phyloP scores from a whole-genome alignment of 2,329 filamentous ascomycete species.

The Hyphodiscus sp. region DNA sequence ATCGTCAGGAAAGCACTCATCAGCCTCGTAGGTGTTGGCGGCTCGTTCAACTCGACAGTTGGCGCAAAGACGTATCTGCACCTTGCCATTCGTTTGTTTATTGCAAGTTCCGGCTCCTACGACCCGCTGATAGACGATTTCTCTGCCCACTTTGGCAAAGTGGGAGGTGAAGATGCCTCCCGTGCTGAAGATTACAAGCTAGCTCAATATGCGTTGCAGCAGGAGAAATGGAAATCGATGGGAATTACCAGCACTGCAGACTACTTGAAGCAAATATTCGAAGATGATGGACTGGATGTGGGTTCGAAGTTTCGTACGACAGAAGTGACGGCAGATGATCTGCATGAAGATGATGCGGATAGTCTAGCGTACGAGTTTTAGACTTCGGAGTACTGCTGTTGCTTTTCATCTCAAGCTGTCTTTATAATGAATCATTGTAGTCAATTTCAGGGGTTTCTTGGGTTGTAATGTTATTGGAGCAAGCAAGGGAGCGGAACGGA shows the following conservation, averaged over 20 bases:
- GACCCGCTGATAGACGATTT: slow-evolving; percentile 4
- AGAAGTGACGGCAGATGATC: neutral
- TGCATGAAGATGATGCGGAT: neutral
- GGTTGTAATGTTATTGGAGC: too few relatives aligned
- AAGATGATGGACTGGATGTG: neutral
- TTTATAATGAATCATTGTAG: too few relatives aligned
- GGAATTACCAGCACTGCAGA: neutral
- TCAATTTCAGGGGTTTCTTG: too few relatives aligned
- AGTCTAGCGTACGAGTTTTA: neutral
- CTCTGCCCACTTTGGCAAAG: neutral
- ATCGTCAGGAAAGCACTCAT: slow-evolving; percentile 9
- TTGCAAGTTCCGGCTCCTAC: slow-evolving; percentile 10
- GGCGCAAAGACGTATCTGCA: slow-evolving; percentile 6
- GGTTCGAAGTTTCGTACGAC: neutral
- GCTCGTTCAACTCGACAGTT: neutral
- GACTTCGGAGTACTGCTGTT: neutral
- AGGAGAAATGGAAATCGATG: neutral
- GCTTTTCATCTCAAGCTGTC: too few relatives aligned
- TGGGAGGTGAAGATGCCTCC: neutral
- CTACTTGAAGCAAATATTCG: slow-evolving; percentile 4
- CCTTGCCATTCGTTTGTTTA: slow-evolving; percentile 7
- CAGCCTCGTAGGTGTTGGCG: neutral
- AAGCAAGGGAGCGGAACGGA: too few relatives aligned
- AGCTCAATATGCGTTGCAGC: neutral
- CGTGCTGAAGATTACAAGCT: neutral